Evolutionary conservation across 2,329 filamentous ascomycete genomes (phyloP).

Genomic region (Pyrenochaeta sp.): DNA sequence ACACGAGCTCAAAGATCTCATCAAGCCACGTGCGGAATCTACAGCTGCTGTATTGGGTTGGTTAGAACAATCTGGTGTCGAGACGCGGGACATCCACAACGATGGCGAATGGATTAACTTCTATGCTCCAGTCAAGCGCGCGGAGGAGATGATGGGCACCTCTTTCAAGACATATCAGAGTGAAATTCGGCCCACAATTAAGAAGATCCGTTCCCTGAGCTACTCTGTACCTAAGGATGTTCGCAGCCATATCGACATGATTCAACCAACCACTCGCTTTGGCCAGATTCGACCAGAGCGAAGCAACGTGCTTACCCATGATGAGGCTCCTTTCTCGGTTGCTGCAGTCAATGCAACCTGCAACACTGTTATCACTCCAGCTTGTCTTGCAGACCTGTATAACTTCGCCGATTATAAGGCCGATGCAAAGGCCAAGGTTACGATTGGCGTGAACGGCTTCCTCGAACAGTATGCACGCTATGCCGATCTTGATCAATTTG

Average conservation of each 20-base stretch:
- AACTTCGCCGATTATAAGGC: slow-evolving; percentile 52
- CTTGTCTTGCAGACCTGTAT: slow-evolving; percentile 59
- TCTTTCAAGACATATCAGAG: slow-evolving; percentile 66
- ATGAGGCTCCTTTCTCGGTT: slow-evolving; percentile 27
- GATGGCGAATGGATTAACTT: slow-evolving; percentile 71
- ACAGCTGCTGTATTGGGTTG: slow-evolving; percentile 63
- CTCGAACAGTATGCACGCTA: slow-evolving; percentile 60
- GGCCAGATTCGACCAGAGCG: slow-evolving; percentile 58
- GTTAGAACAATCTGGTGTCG: slow-evolving; percentile 63
- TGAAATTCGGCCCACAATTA: slow-evolving; percentile 49
- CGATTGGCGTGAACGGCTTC: slow-evolving; percentile 57
- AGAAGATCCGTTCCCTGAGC: slow-evolving; percentile 63
- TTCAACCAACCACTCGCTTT: slow-evolving; percentile 73
- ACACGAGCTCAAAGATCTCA: slow-evolving; percentile 64
- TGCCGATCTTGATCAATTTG: slow-evolving; percentile 55
- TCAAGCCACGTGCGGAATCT: slow-evolving; percentile 61
- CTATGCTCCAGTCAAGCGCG: slow-evolving; percentile 59
- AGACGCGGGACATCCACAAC: slow-evolving; percentile 56
- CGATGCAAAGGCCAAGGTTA: slow-evolving; percentile 45
- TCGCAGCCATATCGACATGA: slow-evolving; percentile 65
- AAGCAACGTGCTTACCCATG: slow-evolving; percentile 44
- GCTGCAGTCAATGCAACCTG: slow-evolving; percentile 50
- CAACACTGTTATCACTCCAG: slow-evolving; percentile 55
- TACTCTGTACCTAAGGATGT: slow-evolving; percentile 70
- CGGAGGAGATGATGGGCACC: slow-evolving; percentile 66